A percentile compares a stretch with the other conserved stretches of the same genome.
phyloP scores from a whole-genome alignment of 2,329 filamentous ascomycete genomes.

The Beauveria sp. region DNA sequence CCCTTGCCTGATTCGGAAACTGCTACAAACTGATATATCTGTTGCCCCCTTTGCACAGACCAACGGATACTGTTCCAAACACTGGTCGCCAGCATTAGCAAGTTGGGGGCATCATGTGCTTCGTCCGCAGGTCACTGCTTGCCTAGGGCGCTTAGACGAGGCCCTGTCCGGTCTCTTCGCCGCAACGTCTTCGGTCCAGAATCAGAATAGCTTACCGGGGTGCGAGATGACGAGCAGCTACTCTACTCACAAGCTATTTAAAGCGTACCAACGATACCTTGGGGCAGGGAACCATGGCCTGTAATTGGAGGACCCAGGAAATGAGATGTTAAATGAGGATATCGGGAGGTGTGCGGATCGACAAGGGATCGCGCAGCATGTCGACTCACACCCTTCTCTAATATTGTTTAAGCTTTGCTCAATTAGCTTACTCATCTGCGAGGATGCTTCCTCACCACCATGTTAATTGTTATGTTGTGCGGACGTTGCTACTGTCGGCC shows the following conservation, averaged over 20 bases:
- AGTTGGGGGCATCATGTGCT: neutral
- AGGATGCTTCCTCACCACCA: neutral
- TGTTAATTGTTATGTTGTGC: neutral
- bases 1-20: neutral
- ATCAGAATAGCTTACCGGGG: neutral
- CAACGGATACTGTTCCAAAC: neutral
- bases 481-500: neutral
- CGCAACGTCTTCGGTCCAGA: neutral
- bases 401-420: neutral
- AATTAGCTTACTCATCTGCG: neutral
- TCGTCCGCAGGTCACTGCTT: neutral
- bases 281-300: neutral
- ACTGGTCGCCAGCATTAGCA: neutral
- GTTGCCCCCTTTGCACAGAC: neutral
- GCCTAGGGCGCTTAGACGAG: neutral
- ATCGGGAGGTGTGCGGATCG: neutral
- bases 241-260: neutral
- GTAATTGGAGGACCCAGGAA: slow-evolving; percentile 5
- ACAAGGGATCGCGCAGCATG: neutral
- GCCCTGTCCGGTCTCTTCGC: neutral
- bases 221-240: slow-evolving; percentile 9
- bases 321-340: slow-evolving; percentile 7
- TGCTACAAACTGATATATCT: neutral
- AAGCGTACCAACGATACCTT: neutral
- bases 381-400: neutral